These are phyloP conservation scores for Diaporthe vexans DNA, from an alignment of 2,329 filamentous ascomycete species.

Conservation along the genomic window DNA sequence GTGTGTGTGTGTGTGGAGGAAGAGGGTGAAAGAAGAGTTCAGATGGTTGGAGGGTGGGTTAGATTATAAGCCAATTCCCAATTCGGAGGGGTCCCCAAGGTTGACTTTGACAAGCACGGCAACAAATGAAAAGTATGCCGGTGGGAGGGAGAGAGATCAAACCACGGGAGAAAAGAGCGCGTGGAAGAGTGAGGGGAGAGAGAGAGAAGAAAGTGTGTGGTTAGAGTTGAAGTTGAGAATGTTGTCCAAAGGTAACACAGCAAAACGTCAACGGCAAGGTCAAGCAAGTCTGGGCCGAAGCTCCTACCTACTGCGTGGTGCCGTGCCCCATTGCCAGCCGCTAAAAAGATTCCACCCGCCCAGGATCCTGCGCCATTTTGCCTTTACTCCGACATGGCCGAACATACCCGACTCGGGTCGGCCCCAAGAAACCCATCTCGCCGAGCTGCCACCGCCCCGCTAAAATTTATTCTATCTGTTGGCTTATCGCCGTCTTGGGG, in stretches of 20 bases:
- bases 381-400: constrained; percentile 40
- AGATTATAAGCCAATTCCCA: constrained; percentile 12
- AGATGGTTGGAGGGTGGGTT: no score
- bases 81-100: constrained; percentile 1
- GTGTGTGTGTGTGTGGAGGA: not conserved
- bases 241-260: constrained; percentile 23
- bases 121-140: constrained; percentile 37
- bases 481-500: constrained; percentile 10
- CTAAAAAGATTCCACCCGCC: constrained; percentile 40
- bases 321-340: constrained; percentile 29
- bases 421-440: constrained; percentile 7
- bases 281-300: not conserved
- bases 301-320: constrained; percentile 22
- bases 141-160: not conserved
- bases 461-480: constrained; percentile 16
- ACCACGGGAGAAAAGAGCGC: constrained; percentile 3
- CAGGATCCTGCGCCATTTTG: constrained; percentile 41
- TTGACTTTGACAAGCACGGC: not conserved
- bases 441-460: constrained; percentile 25
- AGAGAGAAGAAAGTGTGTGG: not conserved
- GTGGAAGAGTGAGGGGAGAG: not conserved
- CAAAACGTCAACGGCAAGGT: constrained; percentile 18
- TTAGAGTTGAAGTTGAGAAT: constrained; percentile 4
- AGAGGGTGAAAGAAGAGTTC: no score
- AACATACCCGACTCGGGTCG: constrained; percentile 41